A percentile compares a stretch with the other conserved stretches of the same genome.
Conservation (phyloP, 768 basidiomycete genomes). For the Clitopilus passeckerianus region DNA sequence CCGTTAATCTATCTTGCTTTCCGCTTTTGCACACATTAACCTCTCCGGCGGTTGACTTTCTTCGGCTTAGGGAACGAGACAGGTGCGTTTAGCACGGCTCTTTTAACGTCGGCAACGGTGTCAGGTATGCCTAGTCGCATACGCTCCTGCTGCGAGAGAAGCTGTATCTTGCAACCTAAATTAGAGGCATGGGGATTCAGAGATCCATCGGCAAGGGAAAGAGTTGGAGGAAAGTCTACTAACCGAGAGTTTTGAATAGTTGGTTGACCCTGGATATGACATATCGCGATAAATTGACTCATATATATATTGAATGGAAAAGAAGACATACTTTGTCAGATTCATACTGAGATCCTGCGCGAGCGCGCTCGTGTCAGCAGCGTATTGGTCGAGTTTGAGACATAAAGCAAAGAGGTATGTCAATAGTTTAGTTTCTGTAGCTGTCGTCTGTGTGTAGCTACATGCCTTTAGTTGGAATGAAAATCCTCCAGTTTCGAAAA, state of each 20-base stretch:
- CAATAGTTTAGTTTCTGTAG: slow-evolving; percentile 66
- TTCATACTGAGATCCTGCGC: slow-evolving; percentile 73
- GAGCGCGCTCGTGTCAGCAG: slow-evolving; percentile 60
- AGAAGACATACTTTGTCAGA: slow-evolving; percentile 50
- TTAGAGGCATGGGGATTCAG: not conserved
- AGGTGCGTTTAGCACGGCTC: slow-evolving; percentile 72
- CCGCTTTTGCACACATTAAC: not conserved
- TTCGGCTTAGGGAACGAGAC: slow-evolving; percentile 73
- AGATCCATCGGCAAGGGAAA: not conserved
- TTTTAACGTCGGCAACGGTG: slow-evolving; percentile 55
- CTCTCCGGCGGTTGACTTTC: slow-evolving; percentile 9
- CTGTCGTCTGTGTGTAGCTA: slow-evolving; percentile 57
- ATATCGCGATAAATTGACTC: not conserved
- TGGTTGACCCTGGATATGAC: slow-evolving; percentile 38
- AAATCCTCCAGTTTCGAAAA: not conserved
- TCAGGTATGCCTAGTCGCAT: slow-evolving; percentile 65
- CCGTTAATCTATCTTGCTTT: not conserved
- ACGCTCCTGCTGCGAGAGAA: slow-evolving; percentile 56
- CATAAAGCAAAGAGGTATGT: slow-evolving; percentile 80
- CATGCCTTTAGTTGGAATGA: not conserved
- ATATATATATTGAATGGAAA: not conserved
- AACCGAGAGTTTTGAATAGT: slow-evolving; percentile 76
- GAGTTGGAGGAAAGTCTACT: slow-evolving; percentile 7
- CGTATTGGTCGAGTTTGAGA: slow-evolving; percentile 74
- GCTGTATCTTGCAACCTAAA: slow-evolving; percentile 68